phyloP scores from a whole-genome alignment of 2,329 filamentous ascomycete species.

The Coleophoma cylindrospora region DNA sequence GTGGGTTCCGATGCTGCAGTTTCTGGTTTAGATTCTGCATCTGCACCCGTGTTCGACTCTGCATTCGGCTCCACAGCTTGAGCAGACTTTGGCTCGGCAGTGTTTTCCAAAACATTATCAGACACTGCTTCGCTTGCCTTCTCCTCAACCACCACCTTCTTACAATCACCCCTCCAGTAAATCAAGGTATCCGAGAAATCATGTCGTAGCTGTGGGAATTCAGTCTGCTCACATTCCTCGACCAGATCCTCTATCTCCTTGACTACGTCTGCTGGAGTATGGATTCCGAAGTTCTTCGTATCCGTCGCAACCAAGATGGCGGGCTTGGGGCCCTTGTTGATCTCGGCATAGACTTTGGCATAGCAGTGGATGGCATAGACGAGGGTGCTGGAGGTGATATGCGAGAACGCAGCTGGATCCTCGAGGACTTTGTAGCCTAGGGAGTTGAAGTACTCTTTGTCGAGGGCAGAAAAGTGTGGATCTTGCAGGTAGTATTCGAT shows the following conservation, averaged over 20 bases:
- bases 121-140: neutral
- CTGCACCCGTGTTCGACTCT: no score
- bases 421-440: slow-evolving; percentile 21
- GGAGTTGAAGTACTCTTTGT: slow-evolving; percentile 20
- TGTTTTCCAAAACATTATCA: neutral
- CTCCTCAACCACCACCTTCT: neutral
- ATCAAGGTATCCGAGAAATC: slow-evolving; percentile 28
- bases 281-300: slow-evolving; percentile 19
- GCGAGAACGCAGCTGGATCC: slow-evolving; percentile 21
- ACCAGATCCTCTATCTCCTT: slow-evolving; percentile 18
- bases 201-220: slow-evolving; percentile 24
- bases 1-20: no score
- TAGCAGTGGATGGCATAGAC: slow-evolving; percentile 30
- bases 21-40: no score
- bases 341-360: slow-evolving; percentile 19
- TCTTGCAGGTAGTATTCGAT: slow-evolving; percentile 18
- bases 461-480: slow-evolving; percentile 23
- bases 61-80: no score
- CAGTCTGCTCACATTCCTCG: slow-evolving; percentile 15
- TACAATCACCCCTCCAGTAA: slow-evolving; percentile 16
- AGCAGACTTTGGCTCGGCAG: no score
- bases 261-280: slow-evolving; percentile 2
- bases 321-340: slow-evolving; percentile 16
- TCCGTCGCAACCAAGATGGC: slow-evolving; percentile 24
- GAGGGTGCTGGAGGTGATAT: slow-evolving; percentile 18